Evolutionary conservation across 768 basidiomycete species (phyloP).

Genomic region (Gelatoporia subvermispora): DNA sequence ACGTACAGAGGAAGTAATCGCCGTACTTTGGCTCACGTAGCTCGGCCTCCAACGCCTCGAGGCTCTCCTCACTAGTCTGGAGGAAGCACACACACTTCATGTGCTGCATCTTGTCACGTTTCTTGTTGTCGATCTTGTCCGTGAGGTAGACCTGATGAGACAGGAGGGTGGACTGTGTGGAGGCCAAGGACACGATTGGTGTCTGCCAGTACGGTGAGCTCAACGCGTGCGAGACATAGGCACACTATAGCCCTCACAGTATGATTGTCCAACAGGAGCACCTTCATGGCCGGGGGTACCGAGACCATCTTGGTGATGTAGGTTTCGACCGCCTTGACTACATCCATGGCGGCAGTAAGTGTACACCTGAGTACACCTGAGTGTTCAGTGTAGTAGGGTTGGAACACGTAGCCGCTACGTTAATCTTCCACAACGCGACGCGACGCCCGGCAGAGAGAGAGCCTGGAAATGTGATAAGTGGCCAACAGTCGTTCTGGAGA

Average conservation of each 20-base stretch:
- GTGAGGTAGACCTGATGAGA: slow-evolving; percentile 98
- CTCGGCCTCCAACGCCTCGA: slow-evolving; percentile 80
- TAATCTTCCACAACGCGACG: neutral
- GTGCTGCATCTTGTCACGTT: slow-evolving; percentile 88
- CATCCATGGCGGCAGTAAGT: slow-evolving; percentile 63
- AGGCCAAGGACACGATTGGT: slow-evolving; percentile 90
- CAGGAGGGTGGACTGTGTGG: slow-evolving; percentile 88
- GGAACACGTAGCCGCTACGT: neutral
- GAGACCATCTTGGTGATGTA: slow-evolving; percentile 89
- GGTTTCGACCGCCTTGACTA: slow-evolving; percentile 90
- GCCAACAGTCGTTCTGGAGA: neutral
- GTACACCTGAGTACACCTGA: neutral
- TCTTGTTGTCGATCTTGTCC: slow-evolving; percentile 93
- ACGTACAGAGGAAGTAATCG: slow-evolving; percentile 99
- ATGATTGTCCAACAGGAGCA: slow-evolving; percentile 88
- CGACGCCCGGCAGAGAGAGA: neutral
- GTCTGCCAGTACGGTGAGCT: slow-evolving; percentile 46
- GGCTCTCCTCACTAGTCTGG: slow-evolving; percentile 73
- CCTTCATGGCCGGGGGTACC: slow-evolving; percentile 88
- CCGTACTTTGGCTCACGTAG: slow-evolving; percentile 90
- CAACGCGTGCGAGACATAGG: slow-evolving; percentile 3
- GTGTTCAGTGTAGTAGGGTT: neutral
- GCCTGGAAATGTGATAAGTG: neutral
- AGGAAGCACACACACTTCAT: slow-evolving; percentile 97
- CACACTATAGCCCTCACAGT: slow-evolving; percentile 58